Evolutionary conservation across 2,329 filamentous ascomycete genomes (phyloP), one percentile per base, ranked within the genome.

Genomic region (Colletotrichum coccodes): DNA sequence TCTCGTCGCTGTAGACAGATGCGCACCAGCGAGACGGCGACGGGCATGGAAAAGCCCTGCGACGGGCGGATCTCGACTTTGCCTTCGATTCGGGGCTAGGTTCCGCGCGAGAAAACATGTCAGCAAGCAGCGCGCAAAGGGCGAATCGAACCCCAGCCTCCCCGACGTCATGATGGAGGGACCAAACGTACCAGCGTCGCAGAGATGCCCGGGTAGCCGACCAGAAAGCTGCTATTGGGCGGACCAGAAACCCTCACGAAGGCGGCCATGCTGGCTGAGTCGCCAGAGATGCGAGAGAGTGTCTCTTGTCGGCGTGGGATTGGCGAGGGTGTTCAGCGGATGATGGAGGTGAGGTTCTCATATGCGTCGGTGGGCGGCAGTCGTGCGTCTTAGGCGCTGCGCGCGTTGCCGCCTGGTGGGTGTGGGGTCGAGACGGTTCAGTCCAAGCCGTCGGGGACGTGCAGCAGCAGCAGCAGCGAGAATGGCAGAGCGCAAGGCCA

Each of bases 201-300:
- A 64, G 95, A 98, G 81, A 99, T 98, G 75, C 96, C 96, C 64
- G 96, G 96, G 81, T 98, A 99, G 75, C 96, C 96, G 75, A 98
- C 94, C 72, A 98, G 87, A 79, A 97, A 98, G 83, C 93, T 96
- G 83, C 94, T 96, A 84, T 99, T 99, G 75, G 96, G 95, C 79
- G 95, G 95, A 79, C 96, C 96, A 74, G 94, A 97, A 83, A 99
- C 94, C 87, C 96, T 92, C 85, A 99, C 96, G 82, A 93, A 93
- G 79, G 93, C 92, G 81, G 91, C 88, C 85, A 91, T 90, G 34
- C 63, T 71, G 63, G 68, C 68, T 42, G 52, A 47, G 42, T 68
- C 44, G 69, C 69, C 69, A 61, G 56, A 21, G 44, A 26, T 46
- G 34, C 26, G 40, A 59, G 3, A 34, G 23, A 18, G 7, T n/a